A percentile compares a stretch with the other conserved stretches of the same genome.
phyloP scores from a whole-genome alignment of 1,139 yeast genomes.

The Lodderomyces parapsilosis region DNA sequence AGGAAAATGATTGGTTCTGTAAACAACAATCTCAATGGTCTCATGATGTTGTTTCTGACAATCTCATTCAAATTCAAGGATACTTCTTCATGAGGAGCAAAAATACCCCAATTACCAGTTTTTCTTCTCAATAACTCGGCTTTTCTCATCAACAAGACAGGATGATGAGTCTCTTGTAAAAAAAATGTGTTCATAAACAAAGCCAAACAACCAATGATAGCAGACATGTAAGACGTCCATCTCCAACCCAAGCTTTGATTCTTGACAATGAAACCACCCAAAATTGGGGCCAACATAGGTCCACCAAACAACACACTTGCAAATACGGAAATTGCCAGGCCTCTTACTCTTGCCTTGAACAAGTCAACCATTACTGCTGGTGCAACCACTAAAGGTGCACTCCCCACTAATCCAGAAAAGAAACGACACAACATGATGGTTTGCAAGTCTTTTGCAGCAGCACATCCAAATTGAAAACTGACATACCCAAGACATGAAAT shows the following conservation, averaged over 20 bases:
- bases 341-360: constrained; percentile 32
- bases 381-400: constrained; percentile 42
- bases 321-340: constrained; percentile 34
- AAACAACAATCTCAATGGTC: constrained; percentile 69
- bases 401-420: constrained; percentile 42
- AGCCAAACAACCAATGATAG: constrained; percentile 43
- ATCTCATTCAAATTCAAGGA: constrained; percentile 62
- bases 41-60: constrained; percentile 61
- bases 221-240: constrained; percentile 57
- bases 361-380: constrained; percentile 46
- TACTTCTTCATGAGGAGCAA: constrained; percentile 79
- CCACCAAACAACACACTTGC: constrained; percentile 43
- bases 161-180: constrained; percentile 51
- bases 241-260: constrained; percentile 49
- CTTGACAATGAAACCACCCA: constrained; percentile 36
- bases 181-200: constrained; percentile 29
- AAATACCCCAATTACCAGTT: constrained; percentile 73
- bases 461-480: constrained; percentile 39
- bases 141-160: constrained; percentile 51
- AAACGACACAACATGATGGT: constrained; percentile 42
- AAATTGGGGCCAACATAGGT: constrained; percentile 45
- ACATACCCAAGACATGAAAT: constrained; percentile 30
- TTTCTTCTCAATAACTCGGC: constrained; percentile 61
- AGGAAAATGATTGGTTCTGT: constrained; percentile 73
- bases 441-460: constrained; percentile 39